phyloP scores from a whole-genome alignment of 352 stramenopile genomes.

The Globisporangium canariense region DNA sequence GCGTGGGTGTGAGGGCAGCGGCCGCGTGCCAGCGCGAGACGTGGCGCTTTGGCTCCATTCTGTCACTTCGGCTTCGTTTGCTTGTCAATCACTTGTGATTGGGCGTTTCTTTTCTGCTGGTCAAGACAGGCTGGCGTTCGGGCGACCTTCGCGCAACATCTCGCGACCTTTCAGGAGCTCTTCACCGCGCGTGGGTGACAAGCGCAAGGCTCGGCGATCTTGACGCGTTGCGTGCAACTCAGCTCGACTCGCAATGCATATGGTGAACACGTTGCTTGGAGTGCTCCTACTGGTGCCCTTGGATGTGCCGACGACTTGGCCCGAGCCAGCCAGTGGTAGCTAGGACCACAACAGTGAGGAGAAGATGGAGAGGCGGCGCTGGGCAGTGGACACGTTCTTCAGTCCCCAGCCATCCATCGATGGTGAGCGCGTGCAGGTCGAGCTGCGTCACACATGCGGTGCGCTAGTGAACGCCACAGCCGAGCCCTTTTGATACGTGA shows the following conservation, averaged over 20 bases:
- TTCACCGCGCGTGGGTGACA: neutral
- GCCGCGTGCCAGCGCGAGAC: constrained; percentile 30
- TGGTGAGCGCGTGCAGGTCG: neutral
- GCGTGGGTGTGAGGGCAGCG: neutral
- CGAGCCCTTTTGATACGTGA: neutral
- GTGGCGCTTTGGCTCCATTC: constrained; percentile 25
- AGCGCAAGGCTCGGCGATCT: neutral
- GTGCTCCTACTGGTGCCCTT: neutral
- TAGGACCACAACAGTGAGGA: neutral
- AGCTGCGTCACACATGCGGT: neutral
- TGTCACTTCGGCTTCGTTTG: neutral
- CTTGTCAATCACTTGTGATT: neutral
- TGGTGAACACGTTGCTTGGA: neutral
- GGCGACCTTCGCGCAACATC: constrained; percentile 13
- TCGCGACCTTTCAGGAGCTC: neutral
- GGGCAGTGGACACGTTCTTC: neutral
- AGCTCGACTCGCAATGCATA: neutral
- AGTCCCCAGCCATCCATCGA: neutral
- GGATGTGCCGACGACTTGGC: too few relatives aligned
- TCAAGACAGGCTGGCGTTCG: constrained; percentile 7
- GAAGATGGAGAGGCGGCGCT: neutral
- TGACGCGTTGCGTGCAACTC: neutral
- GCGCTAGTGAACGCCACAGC: neutral
- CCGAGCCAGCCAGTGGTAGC: too few relatives aligned
- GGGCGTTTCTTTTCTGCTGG: constrained; percentile 4